phyloP scores from a whole-genome alignment of 768 basidiomycete genomes.

The Rhodosporidiobolus sp. region DNA sequence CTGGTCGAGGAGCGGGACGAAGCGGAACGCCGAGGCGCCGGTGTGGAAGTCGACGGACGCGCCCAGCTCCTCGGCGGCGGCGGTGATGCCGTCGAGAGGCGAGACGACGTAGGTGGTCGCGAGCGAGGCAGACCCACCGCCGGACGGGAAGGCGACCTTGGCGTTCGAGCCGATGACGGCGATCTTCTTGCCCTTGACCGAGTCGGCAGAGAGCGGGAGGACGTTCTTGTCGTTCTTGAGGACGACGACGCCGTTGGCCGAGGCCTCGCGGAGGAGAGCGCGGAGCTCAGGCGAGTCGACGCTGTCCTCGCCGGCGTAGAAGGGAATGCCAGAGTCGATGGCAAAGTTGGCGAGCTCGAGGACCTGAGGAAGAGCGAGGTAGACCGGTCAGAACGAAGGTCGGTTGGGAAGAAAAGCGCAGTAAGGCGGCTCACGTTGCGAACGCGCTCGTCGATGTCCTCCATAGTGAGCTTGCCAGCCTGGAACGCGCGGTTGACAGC shows the following conservation, averaged over 20 bases:
- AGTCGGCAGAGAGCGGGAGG: constrained; percentile 47
- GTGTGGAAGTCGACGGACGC: constrained; percentile 25
- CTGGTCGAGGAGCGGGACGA: constrained; percentile 32
- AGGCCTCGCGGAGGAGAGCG: constrained; percentile 52
- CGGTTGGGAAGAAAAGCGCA: constrained; percentile 36
- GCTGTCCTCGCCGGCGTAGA: constrained; percentile 56
- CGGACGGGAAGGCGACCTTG: constrained; percentile 44
- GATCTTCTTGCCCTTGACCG: constrained; percentile 29
- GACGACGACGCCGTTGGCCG: constrained; percentile 56
- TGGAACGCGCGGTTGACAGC: constrained; percentile 40
- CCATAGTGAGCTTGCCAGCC: constrained; percentile 45
- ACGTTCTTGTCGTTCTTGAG: constrained; percentile 49
- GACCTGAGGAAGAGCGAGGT: constrained; percentile 48
- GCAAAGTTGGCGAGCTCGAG: constrained; percentile 56
- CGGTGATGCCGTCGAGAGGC: constrained; percentile 48
- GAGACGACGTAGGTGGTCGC: constrained; percentile 47
- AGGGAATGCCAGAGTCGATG: constrained; percentile 58
- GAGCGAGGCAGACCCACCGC: constrained; percentile 51
- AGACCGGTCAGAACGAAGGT: neutral
- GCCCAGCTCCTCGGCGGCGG: constrained; percentile 43
- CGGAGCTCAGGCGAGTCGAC: constrained; percentile 51
- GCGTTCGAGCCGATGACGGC: constrained; percentile 48
- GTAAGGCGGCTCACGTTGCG: constrained; percentile 52
- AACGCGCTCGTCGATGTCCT: constrained; percentile 55
- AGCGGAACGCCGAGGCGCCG: constrained; percentile 36